phyloP scores from a whole-genome alignment of 345 rosid species.

The Citrus sinensis region DVS_A1.0 CM039165.1:36284001-36284500 shows the following conservation, averaged over 20 bases:
- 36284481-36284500: conserved; percentile 65
- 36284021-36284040: conserved; percentile 64
- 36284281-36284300: conserved; percentile 80
- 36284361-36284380: conserved; percentile 89
- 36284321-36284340: conserved; percentile 81
- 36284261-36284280: conserved; percentile 78
- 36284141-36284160: conserved; percentile 49
- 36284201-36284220: conserved; percentile 74
- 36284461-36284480: conserved; percentile 84
- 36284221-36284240: conserved; percentile 90
- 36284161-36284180: conserved; percentile 70
- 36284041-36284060: conserved; percentile 47
- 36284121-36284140: conserved; percentile 70
- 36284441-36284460: conserved; percentile 64
- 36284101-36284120: conserved; percentile 48
- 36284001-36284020: conserved; percentile 55
- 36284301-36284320: conserved; percentile 81
- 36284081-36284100: conserved; percentile 54
- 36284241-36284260: conserved; percentile 83
- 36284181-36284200: conserved; percentile 72
- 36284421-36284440: conserved; percentile 70
- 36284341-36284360: conserved; percentile 55
- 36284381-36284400: conserved; percentile 63
- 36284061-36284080: conserved; percentile 52
- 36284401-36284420: conserved; percentile 58